Percentiles rank a stretch among this genome's conserved stretches.
These are phyloP conservation scores for Chlamydomonas sp. DNA, from an alignment of 139 green algal genomes.

Conservation along the genomic window DNA sequence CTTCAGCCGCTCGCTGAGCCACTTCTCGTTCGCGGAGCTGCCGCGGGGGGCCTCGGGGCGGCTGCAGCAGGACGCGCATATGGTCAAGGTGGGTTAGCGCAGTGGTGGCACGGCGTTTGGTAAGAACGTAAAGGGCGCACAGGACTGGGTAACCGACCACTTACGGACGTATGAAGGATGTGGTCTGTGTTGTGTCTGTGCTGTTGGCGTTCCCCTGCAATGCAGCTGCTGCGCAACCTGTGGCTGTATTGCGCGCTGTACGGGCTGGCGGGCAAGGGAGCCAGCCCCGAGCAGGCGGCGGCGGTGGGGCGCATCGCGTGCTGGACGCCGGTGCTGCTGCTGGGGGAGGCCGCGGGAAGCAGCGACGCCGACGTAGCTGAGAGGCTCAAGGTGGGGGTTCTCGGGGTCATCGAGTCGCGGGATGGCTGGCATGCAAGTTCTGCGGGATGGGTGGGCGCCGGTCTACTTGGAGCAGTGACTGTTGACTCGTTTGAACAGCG, in stretches of 20 bases:
- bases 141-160: background rate
- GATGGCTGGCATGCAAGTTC: no score
- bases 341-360: slow-evolving; percentile 16
- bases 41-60: background rate
- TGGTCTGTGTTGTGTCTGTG: no score
- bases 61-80: slow-evolving; percentile 43
- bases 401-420: background rate
- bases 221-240: slow-evolving; percentile 69
- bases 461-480: no score
- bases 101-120: background rate
- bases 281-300: slow-evolving; percentile 7
- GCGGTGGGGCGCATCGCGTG: slow-evolving; percentile 41
- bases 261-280: slow-evolving; percentile 16
- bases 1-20: background rate
- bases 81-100: slow-evolving; percentile 37
- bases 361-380: slow-evolving; percentile 39
- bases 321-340: slow-evolving; percentile 48
- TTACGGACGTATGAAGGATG: no score
- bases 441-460: no score
- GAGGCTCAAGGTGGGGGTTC: slow-evolving; percentile 37
- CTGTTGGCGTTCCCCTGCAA: no score
- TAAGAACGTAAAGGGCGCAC: background rate
- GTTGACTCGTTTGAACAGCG: no score
- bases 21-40: slow-evolving; percentile 24
- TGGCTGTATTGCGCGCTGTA: slow-evolving; percentile 76